Evolutionary conservation across 2,329 filamentous ascomycete genomes (phyloP), one percentile per base, ranked within the genome.

Genomic region (Penicillium sp.): DNA sequence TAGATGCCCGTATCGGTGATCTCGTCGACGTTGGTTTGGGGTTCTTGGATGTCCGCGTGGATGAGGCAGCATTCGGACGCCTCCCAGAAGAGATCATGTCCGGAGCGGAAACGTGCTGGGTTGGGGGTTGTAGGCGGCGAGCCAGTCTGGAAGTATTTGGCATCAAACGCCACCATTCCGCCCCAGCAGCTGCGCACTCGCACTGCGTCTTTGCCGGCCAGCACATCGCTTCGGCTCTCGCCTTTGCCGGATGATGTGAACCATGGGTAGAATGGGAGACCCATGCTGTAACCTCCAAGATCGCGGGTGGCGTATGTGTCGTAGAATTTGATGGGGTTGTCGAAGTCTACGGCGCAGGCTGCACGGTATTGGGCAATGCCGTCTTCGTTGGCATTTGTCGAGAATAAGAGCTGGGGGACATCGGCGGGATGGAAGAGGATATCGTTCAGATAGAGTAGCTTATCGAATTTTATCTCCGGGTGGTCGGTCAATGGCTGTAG

Each of bases 271-370:
- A 90, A 85, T 0, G 88, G 87, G 3, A 90, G 73, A 1, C 88
- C 89, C 66, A 87, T 83, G 29, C 82, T 81, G 66, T 82, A 87
- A 0, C 88, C 88, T 63, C 90, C 85, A 3, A 82, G 73, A 67
- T 92, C 89, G 20, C 89, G 80, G 29, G 85, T 87, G 2, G 89
- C 89, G 72, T 88, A 91, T 0, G 87, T 85, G 70, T 92, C 89
- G 71, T 92, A 92, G 68, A 88, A 89, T 60, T 89, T 86, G 73
- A 90, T 85, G 0, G 87, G 84, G 60, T 85, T 84, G 66, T 86
- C 85, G 66, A 88, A 91, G 74, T 92, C 89, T n/a, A 89, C 79
- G 1, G 87, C 87, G 66, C 89, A 92, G 2, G 86, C 87, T 4
- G 88, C 85, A 11, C 87, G 82, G 66, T 91, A 92, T 46, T 78